Conservation (phyloP, 2,329 filamentous ascomycete species). For the Allantophomopsis cytisporea region DNA sequence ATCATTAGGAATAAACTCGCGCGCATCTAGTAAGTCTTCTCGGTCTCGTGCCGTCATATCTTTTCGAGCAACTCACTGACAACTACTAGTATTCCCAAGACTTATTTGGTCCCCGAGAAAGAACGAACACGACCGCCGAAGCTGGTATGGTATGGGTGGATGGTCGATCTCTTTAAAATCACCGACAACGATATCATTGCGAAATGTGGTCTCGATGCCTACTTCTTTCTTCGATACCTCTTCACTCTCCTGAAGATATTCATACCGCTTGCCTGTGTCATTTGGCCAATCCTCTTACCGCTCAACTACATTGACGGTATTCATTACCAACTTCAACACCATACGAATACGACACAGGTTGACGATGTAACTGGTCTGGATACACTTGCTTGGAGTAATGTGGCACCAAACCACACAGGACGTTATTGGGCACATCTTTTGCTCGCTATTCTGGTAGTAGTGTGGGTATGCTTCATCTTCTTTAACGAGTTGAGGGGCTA, state of each 20-base stretch:
- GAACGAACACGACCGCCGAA: conserved; percentile 71
- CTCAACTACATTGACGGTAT: conserved; percentile 65
- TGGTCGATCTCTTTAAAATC: conserved; percentile 51
- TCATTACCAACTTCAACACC: conserved; percentile 2
- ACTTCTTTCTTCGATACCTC: conserved; percentile 91
- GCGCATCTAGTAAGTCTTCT: conserved; percentile 60
- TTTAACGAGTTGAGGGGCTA: conserved; percentile 79
- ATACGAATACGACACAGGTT: conserved; percentile 7
- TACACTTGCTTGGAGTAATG: conserved; percentile 76
- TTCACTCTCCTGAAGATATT: conserved; percentile 85
- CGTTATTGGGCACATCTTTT: conserved; percentile 79
- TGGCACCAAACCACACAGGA: conserved; percentile 47
- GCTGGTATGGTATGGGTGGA: conserved; percentile 29
- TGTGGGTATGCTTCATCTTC: conserved; percentile 79
- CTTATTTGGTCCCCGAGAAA: conserved; percentile 73
- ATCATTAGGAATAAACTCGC: conserved; percentile 65
- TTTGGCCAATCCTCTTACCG: conserved; percentile 76
- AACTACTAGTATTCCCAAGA: conserved; percentile 56
- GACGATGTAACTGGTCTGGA: conserved; percentile 48
- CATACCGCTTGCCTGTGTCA: conserved; percentile 62
- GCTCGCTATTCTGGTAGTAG: conserved; percentile 62
- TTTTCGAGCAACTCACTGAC: neutral
- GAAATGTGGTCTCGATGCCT: conserved; percentile 91
- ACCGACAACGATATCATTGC: conserved; percentile 75
- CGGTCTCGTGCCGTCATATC: conserved; percentile 7